Evolutionary conservation across 1,284 basidiomycete genomes (phyloP).

Genomic region (Cutaneotrichosporon sp.): DNA sequence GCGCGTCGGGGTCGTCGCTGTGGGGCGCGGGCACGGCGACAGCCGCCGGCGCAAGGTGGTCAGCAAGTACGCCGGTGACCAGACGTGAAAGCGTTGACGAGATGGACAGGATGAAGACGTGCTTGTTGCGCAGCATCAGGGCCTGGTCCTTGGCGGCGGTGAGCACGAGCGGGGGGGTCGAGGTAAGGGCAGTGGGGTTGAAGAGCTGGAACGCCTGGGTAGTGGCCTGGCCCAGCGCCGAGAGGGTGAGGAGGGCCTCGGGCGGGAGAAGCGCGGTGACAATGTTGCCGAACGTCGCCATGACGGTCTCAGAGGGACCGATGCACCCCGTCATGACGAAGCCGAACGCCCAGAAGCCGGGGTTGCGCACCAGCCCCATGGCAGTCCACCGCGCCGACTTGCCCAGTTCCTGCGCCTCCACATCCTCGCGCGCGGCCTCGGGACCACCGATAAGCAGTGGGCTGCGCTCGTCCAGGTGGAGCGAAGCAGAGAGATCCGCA

Average conservation of each 20-base stretch:
- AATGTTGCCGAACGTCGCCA: conserved; percentile 53
- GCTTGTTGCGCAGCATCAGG: conserved; percentile 49
- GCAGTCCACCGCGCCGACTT: conserved; percentile 46
- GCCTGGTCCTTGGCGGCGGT: conserved; percentile 21
- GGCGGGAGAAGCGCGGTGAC: conserved; percentile 49
- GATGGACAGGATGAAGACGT: conserved; percentile 51
- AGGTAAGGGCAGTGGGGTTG: conserved; percentile 14
- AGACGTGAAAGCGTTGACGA: conserved; percentile 49
- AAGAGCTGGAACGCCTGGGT: conserved; percentile 11
- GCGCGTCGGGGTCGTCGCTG: conserved; percentile 21
- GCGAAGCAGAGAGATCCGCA: conserved; percentile 21
- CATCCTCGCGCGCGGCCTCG: conserved; percentile 48
- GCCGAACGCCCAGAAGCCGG: conserved; percentile 53
- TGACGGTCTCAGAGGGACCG: conserved; percentile 52
- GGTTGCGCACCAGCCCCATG: conserved; percentile 37
- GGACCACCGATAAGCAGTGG: conserved; percentile 53
- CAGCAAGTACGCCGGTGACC: conserved; percentile 46
- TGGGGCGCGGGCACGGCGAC: conserved; percentile 35
- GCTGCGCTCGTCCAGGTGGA: conserved; percentile 49
- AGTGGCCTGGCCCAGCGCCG: not conserved
- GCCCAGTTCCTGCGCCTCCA: conserved; percentile 37
- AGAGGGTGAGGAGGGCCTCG: conserved; percentile 3
- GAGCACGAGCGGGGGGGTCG: conserved; percentile 5
- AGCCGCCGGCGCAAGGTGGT: conserved; percentile 46
- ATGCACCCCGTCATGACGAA: conserved; percentile 46